Evolutionary conservation across 2,329 filamentous ascomycete genomes (phyloP), one percentile per base, ranked within the genome.

Genomic region (Scortechinia acanthostroma): DNA sequence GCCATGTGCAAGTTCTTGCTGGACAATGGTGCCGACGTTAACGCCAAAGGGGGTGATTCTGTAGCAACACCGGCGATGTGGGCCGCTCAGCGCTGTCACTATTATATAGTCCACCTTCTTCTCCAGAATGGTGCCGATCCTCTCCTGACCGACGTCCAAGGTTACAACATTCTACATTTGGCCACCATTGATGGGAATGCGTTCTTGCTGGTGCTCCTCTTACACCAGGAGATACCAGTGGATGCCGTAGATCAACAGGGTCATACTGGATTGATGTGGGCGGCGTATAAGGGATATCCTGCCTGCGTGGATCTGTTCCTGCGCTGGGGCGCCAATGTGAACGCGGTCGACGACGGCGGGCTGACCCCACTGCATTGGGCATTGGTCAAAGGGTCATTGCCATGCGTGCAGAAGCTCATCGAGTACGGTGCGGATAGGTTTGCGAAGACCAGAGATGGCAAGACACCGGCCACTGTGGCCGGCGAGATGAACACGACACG

Each of bases 221-320:
- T 98, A 20, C 93, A 98, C 66, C 91, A 96, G 59, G 90, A 93
- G 58, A 93, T 98, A 48, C 88, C 90, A 15, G 89, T 98, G 49
- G 93, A 98, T 60, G 86, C 93, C 4, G 75, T 85, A 45, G 93
- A 98, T 65, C 80, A 80, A 43, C 91, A 90, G 59, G 89, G 91
- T 4, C 94, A 98, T 64, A 97, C 93, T 1, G 86, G 85, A 49
- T 74, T 98, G 49, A 98, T 98, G 93, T 98, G 93, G 93, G 89
- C 93, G 16, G 91, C 91, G 15, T 98, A 98, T 70, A 98, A 98
- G 65, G 93, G 94, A 25, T 96, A 85, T 60, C 88, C 91, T 0
- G 83, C 86, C 42, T 95, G 89, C 55, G 91, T 97, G 42, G 93
- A 97, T 59, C 64, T 97, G 37, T 91, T 95, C 52, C 68, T 98